These are phyloP conservation scores for Schrenkiella parvula DNA, from an alignment of 345 rosid species.

Conservation along the genomic window DNA sequence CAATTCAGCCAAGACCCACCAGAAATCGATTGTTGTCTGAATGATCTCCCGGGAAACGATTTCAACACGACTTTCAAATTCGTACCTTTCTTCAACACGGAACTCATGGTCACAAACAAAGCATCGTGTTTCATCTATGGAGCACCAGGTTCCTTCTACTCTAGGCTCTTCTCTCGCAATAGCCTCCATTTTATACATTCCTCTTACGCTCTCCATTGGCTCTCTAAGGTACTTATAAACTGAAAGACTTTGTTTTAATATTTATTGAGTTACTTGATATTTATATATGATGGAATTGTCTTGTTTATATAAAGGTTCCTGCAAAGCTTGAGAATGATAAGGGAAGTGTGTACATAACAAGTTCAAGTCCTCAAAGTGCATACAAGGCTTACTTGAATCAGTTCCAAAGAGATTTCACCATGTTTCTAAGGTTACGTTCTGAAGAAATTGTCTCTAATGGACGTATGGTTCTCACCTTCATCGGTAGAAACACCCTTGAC, in stretches of 20 bases:
- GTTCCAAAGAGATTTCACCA: slow-evolving; percentile 43
- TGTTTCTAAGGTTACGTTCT: slow-evolving; percentile 38
- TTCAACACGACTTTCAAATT: slow-evolving; percentile 38
- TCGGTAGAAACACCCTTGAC: slow-evolving; percentile 32
- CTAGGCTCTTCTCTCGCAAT: slow-evolving; percentile 41
- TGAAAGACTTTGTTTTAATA: not conserved
- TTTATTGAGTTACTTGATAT: not conserved
- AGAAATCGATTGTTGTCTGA: slow-evolving; percentile 40
- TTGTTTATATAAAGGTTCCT: slow-evolving; percentile 24
- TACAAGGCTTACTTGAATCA: slow-evolving; percentile 40
- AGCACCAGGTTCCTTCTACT: slow-evolving; percentile 48
- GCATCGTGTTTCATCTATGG: slow-evolving; percentile 35
- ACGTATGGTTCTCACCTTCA: slow-evolving; percentile 38
- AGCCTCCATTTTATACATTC: slow-evolving; percentile 39
- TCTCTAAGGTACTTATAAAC: slow-evolving; percentile 29
- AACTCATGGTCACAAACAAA: slow-evolving; percentile 8
- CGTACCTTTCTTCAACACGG: slow-evolving; percentile 8
- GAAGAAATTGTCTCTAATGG: slow-evolving; percentile 43
- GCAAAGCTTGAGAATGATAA: slow-evolving; percentile 23
- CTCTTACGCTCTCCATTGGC: slow-evolving; percentile 43
- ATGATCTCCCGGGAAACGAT: slow-evolving; percentile 49
- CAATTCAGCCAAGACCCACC: slow-evolving; percentile 18
- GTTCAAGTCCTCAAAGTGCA: slow-evolving; percentile 33
- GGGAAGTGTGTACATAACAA: slow-evolving; percentile 26
- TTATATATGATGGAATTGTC: not conserved